Conservation (phyloP, 2,329 filamentous ascomycete genomes). For the Talaromyces piceae region DNA sequence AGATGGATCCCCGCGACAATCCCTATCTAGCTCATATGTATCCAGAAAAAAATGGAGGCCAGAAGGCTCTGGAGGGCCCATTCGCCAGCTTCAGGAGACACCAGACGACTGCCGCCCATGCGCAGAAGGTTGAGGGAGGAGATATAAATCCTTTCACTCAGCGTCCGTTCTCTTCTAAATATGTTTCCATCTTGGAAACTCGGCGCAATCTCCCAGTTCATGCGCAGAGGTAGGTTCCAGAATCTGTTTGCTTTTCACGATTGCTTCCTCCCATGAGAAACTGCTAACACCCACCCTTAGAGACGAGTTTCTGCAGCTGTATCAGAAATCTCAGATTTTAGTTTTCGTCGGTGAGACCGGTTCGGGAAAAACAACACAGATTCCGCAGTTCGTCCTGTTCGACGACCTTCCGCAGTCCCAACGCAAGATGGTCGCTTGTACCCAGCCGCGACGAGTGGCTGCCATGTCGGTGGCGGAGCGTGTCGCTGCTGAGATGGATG, state of each 20-base stretch:
- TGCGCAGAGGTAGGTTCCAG: slow-evolving; percentile 64
- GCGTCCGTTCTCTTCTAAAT: slow-evolving; percentile 66
- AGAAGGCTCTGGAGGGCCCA: slow-evolving; percentile 34
- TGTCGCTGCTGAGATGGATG: slow-evolving; percentile 95
- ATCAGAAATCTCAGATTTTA: slow-evolving; percentile 89
- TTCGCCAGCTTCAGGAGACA: slow-evolving; percentile 67
- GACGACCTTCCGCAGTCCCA: slow-evolving; percentile 85
- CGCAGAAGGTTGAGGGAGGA: slow-evolving; percentile 66
- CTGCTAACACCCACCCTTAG: slow-evolving; percentile 34
- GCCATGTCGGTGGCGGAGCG: slow-evolving; percentile 98
- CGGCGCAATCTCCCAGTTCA: slow-evolving; percentile 84
- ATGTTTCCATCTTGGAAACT: slow-evolving; percentile 81
- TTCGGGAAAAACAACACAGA: slow-evolving; percentile 98
- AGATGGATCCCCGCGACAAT: slow-evolving; percentile 56
- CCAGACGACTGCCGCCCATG: slow-evolving; percentile 69
- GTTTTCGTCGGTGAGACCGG: slow-evolving; percentile 99
- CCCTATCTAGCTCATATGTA: slow-evolving; percentile 91
- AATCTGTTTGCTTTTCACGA: slow-evolving; percentile 1
- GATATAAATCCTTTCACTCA: slow-evolving; percentile 82
- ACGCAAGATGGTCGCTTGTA: slow-evolving; percentile 90
- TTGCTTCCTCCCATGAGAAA: too few relatives aligned
- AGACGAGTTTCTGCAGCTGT: slow-evolving; percentile 87
- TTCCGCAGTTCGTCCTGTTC: slow-evolving; percentile 95
- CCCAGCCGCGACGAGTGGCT: slow-evolving; percentile 92
- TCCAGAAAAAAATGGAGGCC: slow-evolving; percentile 42